These are phyloP conservation scores for Torulaspora globosa DNA, from an alignment of 1,139 yeast species.

Conservation along the genomic window DNA sequence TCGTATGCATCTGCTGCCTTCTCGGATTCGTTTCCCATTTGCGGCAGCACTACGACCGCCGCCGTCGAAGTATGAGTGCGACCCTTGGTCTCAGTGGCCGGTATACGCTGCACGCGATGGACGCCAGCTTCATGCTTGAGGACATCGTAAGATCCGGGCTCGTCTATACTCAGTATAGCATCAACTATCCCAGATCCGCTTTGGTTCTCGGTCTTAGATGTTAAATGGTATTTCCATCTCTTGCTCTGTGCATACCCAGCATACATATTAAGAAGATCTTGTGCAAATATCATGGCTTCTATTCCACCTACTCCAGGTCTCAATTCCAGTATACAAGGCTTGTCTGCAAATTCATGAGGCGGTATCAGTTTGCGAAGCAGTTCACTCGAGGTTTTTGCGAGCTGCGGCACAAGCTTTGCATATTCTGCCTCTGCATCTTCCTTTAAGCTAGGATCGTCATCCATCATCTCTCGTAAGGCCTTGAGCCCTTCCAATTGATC, in stretches of 20 bases:
- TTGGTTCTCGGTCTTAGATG: constrained; percentile 54
- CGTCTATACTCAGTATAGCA: constrained; percentile 69
- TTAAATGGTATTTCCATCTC: constrained; percentile 62
- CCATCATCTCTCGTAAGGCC: constrained; percentile 40
- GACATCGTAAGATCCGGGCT: constrained; percentile 69
- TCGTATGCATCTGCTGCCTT: constrained; percentile 57
- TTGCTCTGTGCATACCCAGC: constrained; percentile 59
- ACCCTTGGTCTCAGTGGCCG: constrained; percentile 90
- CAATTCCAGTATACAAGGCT: constrained; percentile 74
- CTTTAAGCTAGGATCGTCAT: constrained; percentile 36
- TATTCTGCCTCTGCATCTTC: constrained; percentile 41
- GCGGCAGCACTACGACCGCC: constrained; percentile 91
- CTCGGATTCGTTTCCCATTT: constrained; percentile 53
- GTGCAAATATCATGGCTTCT: constrained; percentile 85
- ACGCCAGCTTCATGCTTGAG: constrained; percentile 90
- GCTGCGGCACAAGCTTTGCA: constrained; percentile 31
- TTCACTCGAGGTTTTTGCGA: constrained; percentile 39
- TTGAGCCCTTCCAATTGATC: constrained; percentile 36
- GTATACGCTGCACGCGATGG: constrained; percentile 91
- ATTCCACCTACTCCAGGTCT: constrained; percentile 97
- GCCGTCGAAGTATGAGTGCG: constrained; percentile 94
- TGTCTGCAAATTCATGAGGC: constrained; percentile 69
- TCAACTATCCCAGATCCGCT: constrained; percentile 68
- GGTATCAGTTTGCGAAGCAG: constrained; percentile 66
- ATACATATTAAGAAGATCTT: constrained; percentile 79